These are phyloP conservation scores for Inosperma sp. DNA, from an alignment of 768 basidiomycete genomes.

Conservation along the genomic window DNA sequence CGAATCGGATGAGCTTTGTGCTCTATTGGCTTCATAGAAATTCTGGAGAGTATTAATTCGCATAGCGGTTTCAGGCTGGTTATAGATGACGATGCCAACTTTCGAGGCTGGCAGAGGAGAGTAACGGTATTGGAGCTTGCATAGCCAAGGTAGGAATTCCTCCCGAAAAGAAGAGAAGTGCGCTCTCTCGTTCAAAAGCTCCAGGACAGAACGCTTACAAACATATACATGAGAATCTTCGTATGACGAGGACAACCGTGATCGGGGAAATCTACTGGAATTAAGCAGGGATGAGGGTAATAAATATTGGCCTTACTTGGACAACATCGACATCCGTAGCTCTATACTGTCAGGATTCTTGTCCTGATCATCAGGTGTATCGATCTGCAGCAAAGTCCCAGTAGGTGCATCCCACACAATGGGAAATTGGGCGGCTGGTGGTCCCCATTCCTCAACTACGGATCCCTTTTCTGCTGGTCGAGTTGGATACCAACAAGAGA, in stretches of 20 bases:
- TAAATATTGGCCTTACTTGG: slow-evolving; percentile 40
- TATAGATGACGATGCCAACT: slow-evolving; percentile 61
- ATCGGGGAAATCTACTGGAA: slow-evolving; percentile 59
- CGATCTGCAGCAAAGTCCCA: slow-evolving; percentile 66
- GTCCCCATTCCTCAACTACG: slow-evolving; percentile 66
- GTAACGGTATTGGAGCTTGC: slow-evolving; percentile 76
- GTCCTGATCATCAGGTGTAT: slow-evolving; percentile 65
- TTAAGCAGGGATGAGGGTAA: slow-evolving; percentile 3
- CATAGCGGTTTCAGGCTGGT: slow-evolving; percentile 49
- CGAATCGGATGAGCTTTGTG: slow-evolving; percentile 79
- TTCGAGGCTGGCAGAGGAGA: slow-evolving; percentile 46
- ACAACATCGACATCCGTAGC: slow-evolving; percentile 70
- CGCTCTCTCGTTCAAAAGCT: slow-evolving; percentile 61
- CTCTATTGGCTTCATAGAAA: slow-evolving; percentile 78
- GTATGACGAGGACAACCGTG: slow-evolving; percentile 59
- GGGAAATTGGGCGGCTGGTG: slow-evolving; percentile 38
- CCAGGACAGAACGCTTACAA: slow-evolving; percentile 69
- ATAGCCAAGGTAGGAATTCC: slow-evolving; percentile 90
- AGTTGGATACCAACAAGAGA: slow-evolving; percentile 60
- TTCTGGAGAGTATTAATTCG: slow-evolving; percentile 73
- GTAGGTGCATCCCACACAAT: slow-evolving; percentile 67
- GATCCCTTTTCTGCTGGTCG: slow-evolving; percentile 49
- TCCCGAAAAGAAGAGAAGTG: slow-evolving; percentile 81
- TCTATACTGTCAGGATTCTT: slow-evolving; percentile 66
- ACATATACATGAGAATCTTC: slow-evolving; percentile 92